Percentiles rank a stretch among this genome's conserved stretches.
Conservation (phyloP, 1,139 yeast genomes). For the Meyerozyma carpophila region DNA sequence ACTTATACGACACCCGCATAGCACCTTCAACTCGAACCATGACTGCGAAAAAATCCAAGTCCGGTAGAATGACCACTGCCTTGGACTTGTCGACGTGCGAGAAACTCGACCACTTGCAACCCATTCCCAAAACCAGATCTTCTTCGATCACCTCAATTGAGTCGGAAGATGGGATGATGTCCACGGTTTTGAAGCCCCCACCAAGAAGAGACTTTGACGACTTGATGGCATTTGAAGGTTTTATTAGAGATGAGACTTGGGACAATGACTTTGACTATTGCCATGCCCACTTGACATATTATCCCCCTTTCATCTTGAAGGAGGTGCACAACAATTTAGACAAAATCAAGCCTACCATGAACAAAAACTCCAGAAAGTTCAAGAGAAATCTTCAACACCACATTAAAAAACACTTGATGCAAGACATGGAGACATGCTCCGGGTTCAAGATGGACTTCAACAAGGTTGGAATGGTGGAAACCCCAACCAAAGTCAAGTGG, state of each 20-base stretch:
- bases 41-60: conserved; percentile 22
- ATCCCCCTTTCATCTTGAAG: conserved; percentile 68
- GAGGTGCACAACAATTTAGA: conserved; percentile 68
- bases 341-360: conserved; percentile 67
- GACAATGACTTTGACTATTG: conserved; percentile 68
- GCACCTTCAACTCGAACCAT: conserved; percentile 1
- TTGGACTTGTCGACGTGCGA: conserved; percentile 38
- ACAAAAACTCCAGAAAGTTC: conserved; percentile 66
- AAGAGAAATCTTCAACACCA: conserved; percentile 74
- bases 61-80: conserved; percentile 18
- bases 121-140: conserved; percentile 29
- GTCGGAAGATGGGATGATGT: conserved; percentile 23
- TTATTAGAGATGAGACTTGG: conserved; percentile 67
- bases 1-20: background rate
- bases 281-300: conserved; percentile 61
- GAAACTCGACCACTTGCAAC: conserved; percentile 33
- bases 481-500: conserved; percentile 37
- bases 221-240: conserved; percentile 56
- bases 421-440: conserved; percentile 58
- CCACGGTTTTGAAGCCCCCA: conserved; percentile 33
- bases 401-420: conserved; percentile 62
- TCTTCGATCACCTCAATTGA: conserved; percentile 26
- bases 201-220: conserved; percentile 55
- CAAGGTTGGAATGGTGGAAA: conserved; percentile 45
- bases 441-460: conserved; percentile 53